Conservation (phyloP, 768 basidiomycete genomes). For the Phanerochaete sordida region DNA sequence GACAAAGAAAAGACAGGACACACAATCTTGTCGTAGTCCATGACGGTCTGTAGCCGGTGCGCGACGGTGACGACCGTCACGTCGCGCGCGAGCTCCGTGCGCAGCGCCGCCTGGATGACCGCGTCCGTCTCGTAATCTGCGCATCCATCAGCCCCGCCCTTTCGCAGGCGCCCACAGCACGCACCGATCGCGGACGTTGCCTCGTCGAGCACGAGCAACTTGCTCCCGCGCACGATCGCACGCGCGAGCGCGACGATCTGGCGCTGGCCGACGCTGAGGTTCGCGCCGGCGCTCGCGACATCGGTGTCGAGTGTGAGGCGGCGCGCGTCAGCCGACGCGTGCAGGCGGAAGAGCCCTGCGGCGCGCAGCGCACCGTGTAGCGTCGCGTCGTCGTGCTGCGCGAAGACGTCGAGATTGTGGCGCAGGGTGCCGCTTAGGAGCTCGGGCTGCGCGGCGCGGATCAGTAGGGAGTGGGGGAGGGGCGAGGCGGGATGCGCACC, state of each 20-base stretch:
- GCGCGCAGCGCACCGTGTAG: slow-evolving; percentile 47
- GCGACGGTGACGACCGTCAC: slow-evolving; percentile 53
- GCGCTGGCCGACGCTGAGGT: slow-evolving; percentile 51
- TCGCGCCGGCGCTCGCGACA: slow-evolving; percentile 41
- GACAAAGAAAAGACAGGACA: too few relatives aligned
- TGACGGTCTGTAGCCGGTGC: slow-evolving; percentile 47
- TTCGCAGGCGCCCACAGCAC: background rate
- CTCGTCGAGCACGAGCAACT: slow-evolving; percentile 57
- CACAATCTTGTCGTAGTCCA: slow-evolving; percentile 31
- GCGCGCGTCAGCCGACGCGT: slow-evolving; percentile 30
- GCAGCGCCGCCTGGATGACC: slow-evolving; percentile 49
- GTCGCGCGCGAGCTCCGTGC: slow-evolving; percentile 35
- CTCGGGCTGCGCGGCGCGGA: slow-evolving; percentile 33
- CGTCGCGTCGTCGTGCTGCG: slow-evolving; percentile 46
- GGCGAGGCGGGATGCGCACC: background rate
- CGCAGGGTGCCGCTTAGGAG: slow-evolving; percentile 53
- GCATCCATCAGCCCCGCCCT: background rate
- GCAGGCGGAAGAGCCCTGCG: slow-evolving; percentile 42
- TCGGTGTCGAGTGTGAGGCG: slow-evolving; percentile 40
- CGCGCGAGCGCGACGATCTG: slow-evolving; percentile 58
- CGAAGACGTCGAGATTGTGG: slow-evolving; percentile 56
- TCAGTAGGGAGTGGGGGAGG: background rate
- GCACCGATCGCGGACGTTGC: slow-evolving; percentile 25
- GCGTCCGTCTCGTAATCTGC: slow-evolving; percentile 50
- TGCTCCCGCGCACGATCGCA: slow-evolving; percentile 52